phyloP scores from a whole-genome alignment of 768 basidiomycete genomes.

The Hygrophoropsis aurantiaca region DNA sequence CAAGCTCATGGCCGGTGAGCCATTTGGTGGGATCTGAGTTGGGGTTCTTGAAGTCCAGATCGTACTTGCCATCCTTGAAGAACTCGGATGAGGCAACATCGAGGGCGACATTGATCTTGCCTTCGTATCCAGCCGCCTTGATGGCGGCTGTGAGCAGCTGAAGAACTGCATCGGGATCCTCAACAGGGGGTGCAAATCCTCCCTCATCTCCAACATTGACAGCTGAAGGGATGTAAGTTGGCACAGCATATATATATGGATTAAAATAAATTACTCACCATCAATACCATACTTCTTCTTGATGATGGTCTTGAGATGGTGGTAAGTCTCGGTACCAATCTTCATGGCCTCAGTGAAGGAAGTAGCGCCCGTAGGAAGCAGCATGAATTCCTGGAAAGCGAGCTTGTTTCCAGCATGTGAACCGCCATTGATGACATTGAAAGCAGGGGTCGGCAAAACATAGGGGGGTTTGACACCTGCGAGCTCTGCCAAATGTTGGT shows the following conservation, averaged over 20 bases:
- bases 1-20: constrained; percentile 91
- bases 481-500: constrained; percentile 94
- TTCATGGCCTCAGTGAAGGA: constrained; percentile 97
- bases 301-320: constrained; percentile 99
- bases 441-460: constrained; percentile 87
- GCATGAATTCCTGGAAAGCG: constrained; percentile 99
- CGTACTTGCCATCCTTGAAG: constrained; percentile 99
- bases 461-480: constrained; percentile 94
- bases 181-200: constrained; percentile 98
- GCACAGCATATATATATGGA: neutral
- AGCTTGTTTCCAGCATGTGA: constrained; percentile 99
- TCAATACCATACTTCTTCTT: constrained; percentile 99
- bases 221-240: constrained; percentile 47
- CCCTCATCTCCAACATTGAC: constrained; percentile 99
- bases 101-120: constrained; percentile 97
- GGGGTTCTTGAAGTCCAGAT: constrained; percentile 99
- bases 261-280: constrained; percentile 59
- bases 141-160: constrained; percentile 96
- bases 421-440: constrained; percentile 99
- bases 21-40: constrained; percentile 97
- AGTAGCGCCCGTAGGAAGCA: constrained; percentile 90
- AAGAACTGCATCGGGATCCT: constrained; percentile 94
- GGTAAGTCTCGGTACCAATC: constrained; percentile 97
- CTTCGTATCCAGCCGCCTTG: constrained; percentile 96
- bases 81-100: constrained; percentile 99